A percentile compares a stretch with the other conserved stretches of the same genome.
phyloP scores from a whole-genome alignment of 257 asterid genomes.

The Ehretia macrophylla region DNA sequence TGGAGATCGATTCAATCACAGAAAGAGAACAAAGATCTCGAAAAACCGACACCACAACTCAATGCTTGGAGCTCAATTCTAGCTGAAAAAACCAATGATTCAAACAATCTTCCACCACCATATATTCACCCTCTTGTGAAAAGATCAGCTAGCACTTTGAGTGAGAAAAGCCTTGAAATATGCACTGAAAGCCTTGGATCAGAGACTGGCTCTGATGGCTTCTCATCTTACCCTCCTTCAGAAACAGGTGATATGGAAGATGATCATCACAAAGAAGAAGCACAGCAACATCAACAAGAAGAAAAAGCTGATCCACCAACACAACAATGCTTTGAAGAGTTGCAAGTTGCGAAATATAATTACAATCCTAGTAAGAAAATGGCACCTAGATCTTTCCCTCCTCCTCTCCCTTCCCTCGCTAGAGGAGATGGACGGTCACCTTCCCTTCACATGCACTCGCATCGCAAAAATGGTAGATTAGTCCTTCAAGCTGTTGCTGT shows the following conservation, averaged over 20 bases:
- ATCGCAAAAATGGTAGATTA: constrained; percentile 57
- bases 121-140: constrained; percentile 61
- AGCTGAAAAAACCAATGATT: constrained; percentile 25
- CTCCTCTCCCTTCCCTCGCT: constrained; percentile 62
- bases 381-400: constrained; percentile 59
- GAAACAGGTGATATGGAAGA: constrained; percentile 28
- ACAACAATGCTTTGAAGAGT: constrained; percentile 22
- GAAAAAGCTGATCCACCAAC: not conserved
- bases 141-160: constrained; percentile 41
- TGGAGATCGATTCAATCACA: constrained; percentile 52
- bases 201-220: constrained; percentile 74
- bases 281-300: constrained; percentile 3
- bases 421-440: constrained; percentile 41
- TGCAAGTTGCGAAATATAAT: constrained; percentile 34
- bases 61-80: constrained; percentile 45
- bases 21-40: constrained; percentile 16
- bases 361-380: constrained; percentile 19
- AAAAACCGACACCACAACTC: constrained; percentile 1
- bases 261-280: constrained; percentile 10
- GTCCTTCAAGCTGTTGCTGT: constrained; percentile 63
- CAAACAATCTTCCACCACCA: constrained; percentile 25
- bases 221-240: constrained; percentile 33
- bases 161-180: constrained; percentile 61
- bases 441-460: constrained; percentile 53
- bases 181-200: constrained; percentile 94